These are phyloP conservation scores for Sideroxylon spinosum DNA, from an alignment of 179 eudicot species.

Conservation along the genomic window DNA sequence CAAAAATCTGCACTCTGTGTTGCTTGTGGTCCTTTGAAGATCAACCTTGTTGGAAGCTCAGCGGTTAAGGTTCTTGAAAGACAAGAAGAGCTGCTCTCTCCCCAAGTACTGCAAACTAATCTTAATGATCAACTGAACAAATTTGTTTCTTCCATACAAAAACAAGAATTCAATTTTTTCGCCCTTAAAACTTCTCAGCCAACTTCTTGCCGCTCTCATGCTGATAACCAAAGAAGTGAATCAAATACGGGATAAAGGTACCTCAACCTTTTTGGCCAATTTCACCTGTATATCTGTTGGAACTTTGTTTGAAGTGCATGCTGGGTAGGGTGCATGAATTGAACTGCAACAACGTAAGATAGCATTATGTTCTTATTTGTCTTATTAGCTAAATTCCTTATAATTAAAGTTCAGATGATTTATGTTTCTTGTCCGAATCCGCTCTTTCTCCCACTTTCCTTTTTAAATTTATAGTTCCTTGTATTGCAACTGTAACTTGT, in stretches of 20 bases:
- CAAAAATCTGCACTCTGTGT: not conserved
- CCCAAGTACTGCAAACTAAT: constrained; percentile 18
- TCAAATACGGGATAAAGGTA: not conserved
- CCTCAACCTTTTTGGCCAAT: too few relatives aligned
- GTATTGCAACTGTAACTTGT: too few relatives aligned
- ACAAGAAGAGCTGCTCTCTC: constrained; percentile 26
- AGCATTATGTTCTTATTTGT: too few relatives aligned
- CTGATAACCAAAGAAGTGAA: not conserved
- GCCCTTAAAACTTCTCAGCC: constrained; percentile 5
- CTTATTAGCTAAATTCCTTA: too few relatives aligned
- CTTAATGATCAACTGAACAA: constrained; percentile 17
- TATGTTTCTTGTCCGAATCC: too few relatives aligned
- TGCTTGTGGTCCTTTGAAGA: not conserved
- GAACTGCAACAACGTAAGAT: not conserved
- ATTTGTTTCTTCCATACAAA: constrained; percentile 5
- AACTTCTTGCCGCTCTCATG: not conserved
- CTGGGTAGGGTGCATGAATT: not conserved
- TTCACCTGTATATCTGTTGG: not conserved
- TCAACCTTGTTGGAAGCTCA: constrained; percentile 23
- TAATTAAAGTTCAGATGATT: too few relatives aligned
- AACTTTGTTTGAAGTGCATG: not conserved
- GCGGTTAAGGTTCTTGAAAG: constrained; percentile 17
- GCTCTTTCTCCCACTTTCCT: too few relatives aligned
- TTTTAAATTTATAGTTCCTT: too few relatives aligned
- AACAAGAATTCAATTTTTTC: constrained; percentile 13